Percentiles rank a stretch among this genome's conserved stretches.
phyloP scores from a whole-genome alignment of 1,284 basidiomycete genomes.

The Puccinia novopanici region DNA sequence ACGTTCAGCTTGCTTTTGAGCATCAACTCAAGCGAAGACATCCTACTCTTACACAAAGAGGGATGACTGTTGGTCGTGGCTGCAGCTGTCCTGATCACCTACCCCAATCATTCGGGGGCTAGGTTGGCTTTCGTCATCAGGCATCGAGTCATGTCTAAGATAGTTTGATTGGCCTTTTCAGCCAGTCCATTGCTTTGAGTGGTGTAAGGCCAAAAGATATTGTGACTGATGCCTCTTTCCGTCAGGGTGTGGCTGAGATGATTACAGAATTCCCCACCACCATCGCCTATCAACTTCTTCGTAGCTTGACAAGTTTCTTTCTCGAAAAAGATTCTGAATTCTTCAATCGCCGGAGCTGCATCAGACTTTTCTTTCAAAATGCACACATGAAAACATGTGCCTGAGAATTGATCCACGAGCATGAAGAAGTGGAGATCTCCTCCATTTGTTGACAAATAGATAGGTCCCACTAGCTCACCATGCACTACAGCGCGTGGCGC shows the following conservation, averaged over 20 bases:
- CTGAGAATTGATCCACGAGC: neutral
- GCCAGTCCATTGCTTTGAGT: neutral
- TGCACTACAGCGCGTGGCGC: no score
- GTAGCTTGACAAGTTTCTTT: neutral
- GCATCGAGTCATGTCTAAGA: slow-evolving; percentile 6
- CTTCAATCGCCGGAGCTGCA: neutral
- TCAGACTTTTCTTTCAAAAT: neutral
- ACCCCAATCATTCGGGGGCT: neutral
- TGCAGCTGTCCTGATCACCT: neutral
- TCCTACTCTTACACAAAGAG: neutral
- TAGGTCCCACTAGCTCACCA: no score
- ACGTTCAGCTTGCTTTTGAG: neutral
- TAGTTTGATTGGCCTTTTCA: slow-evolving; percentile 6
- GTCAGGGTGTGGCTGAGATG: neutral
- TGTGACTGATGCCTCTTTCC: neutral
- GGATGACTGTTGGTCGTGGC: neutral
- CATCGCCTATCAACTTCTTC: neutral
- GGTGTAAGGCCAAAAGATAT: neutral
- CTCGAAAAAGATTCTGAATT: neutral
- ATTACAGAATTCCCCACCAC: slow-evolving; percentile 22
- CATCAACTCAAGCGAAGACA: neutral
- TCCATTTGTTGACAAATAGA: no score
- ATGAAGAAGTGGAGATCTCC: no score
- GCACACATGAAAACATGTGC: neutral
- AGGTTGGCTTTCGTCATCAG: neutral